Evolutionary conservation across 192 early-diverging fungal species (phyloP).

Genomic region (Oehlia diaphana): DNA sequence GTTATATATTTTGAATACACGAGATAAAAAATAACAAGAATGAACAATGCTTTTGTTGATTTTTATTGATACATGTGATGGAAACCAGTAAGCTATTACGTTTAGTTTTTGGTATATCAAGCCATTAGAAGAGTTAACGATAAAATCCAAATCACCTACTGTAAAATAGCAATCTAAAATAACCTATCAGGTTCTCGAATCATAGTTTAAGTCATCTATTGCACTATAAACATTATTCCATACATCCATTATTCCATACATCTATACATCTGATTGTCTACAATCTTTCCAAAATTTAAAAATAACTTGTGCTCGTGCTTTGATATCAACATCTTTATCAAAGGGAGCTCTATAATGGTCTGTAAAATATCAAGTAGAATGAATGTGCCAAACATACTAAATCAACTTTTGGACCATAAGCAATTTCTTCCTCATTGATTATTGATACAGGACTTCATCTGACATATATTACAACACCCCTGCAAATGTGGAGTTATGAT

Average conservation of each 20-base stretch:
- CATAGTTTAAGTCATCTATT: constrained; percentile 6
- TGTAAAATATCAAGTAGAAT: constrained; percentile 18
- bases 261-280: background rate
- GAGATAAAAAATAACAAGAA: no score
- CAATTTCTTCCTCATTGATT: background rate
- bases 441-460: background rate
- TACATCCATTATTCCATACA: no score
- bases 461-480: constrained; percentile 7
- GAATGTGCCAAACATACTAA: constrained; percentile 2
- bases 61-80: no score
- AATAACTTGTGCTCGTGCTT: background rate
- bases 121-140: no score
- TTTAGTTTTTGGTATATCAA: no score
- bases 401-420: background rate
- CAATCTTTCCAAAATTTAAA: constrained; percentile 6
- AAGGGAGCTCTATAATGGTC: constrained; percentile 5
- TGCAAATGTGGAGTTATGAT: background rate
- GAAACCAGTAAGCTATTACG: no score
- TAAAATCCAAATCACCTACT: no score
- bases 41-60: no score
- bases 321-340: background rate
- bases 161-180: background rate
- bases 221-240: constrained; percentile 7
- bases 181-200: no score
- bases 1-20: no score